Evolutionary conservation across 305 asterid species (phyloP), one percentile per base, ranked within the genome.

Genomic region (Andrographis paniculata): DNA sequence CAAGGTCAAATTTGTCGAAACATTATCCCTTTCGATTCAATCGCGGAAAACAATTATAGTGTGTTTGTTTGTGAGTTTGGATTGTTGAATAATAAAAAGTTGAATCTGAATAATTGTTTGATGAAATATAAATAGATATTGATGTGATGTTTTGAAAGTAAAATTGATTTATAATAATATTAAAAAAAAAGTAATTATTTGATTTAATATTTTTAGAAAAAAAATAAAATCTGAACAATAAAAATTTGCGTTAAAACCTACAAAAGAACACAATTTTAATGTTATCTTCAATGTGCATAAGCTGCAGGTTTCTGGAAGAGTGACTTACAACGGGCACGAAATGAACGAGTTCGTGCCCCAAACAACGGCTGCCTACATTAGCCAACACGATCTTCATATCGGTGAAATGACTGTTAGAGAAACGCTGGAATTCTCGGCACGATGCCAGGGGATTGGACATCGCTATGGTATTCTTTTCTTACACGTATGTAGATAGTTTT

Each of bases 341-440:
- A 50, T 71, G 17, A 56, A 52, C 4, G 77, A 71, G n/a, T 71
- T 71, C 19, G 68, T 66, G 27, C 74, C 78, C 6, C 89, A 77
- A 60, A 75, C 85, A 59, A 86, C 94, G 4, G 64, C 93, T 59
- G 94, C 92, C 42, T 86, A 82, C 52, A 86, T 86, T 43, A 67
- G 74, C 48, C 74, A 71, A 41, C 63, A 71, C 17, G 74, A 67
- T 45, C 64, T 71, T 63, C 78, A 67, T 48, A 41, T 62, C 12
- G 70, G 70, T 17, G 78, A 71, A 43, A 59, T 71, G 74, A 71
- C 74, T 0, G 71, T 71, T 17, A 61, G 74, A n/a, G 78, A 71
- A 33, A 71, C 74, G 0, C 42, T 67, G 10, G 74, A 67, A 55
- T 71, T 71, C 58, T 67, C 74, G 0, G 74, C 71, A 21, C 49